Evolutionary conservation across 169 alveolate species (phyloP), one percentile per base, ranked within the genome.

Genomic region (Amoebophrya sp.): DNA sequence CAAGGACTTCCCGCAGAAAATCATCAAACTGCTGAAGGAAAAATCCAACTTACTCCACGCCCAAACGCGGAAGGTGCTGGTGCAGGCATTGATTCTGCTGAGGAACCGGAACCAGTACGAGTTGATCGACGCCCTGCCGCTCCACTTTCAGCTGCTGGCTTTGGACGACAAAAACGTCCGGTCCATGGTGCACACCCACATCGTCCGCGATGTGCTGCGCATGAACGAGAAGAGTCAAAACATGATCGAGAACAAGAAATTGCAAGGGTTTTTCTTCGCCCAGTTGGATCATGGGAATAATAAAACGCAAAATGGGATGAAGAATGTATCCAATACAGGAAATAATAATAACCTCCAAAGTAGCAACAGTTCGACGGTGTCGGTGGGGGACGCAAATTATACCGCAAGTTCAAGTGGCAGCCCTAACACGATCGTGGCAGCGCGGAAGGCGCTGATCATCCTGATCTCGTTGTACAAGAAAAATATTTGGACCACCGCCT

Each of bases 91-190:
- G 83, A 25, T 66, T 2, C 0, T 66, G 83, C 35, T 66, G 35
- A 2, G 83, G 35, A 66, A 66, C 83, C 83, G 83, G 10, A 66
- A 66, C 83, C 83, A 66, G 83, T 66, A 66, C 83, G 83, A 66
- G 83, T 25, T 66, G 83, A 7, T 66, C 35, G 83, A 66, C 29
- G 83, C 83, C 32, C 83, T 66, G 35, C 83, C 83, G 35, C 35
- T 66, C 32, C 83, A 66, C 35, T 66, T 66, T 25, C 35, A n/a
- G 29, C 83, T 66, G 83, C 83, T 66, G 38, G 83, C 83, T 0
- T 25, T 66, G 35, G 83, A 66, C 83, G 83, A 66, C 83, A 66
- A 66, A n/a, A 18, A 7, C 39, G 35, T 66, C 10, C 83, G 83
- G 29, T 1, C 12, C 2, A 2, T 25, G 35, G 83, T 66, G 83